Percentiles rank a stretch among this genome's conserved stretches.
Evolutionary conservation across 163 green algal genomes (phyloP).

Genomic region (Volvox carteri): DNA sequence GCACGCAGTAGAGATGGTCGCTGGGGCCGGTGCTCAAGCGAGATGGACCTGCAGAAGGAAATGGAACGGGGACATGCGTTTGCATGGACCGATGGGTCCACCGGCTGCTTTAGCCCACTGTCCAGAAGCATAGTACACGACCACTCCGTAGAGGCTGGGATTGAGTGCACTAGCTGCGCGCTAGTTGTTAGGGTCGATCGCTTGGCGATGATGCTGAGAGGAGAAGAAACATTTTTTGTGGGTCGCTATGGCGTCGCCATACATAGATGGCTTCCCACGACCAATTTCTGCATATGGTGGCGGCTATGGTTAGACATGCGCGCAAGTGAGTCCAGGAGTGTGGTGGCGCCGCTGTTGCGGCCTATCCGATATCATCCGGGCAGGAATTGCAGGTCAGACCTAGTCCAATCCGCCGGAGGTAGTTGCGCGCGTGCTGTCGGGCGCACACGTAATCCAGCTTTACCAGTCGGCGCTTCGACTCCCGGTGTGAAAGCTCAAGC

Average conservation of each 20-base stretch:
- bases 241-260: constrained; percentile 18
- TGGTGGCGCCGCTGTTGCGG: not conserved
- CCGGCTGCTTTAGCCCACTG: not conserved
- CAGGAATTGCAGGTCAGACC: not conserved
- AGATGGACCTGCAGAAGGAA: not conserved
- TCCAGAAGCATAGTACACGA: not conserved
- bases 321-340: not conserved
- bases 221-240: constrained; percentile 36
- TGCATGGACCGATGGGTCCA: not conserved
- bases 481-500: not conserved
- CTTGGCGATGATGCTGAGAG: constrained; percentile 3
- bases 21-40: not conserved
- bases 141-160: not conserved
- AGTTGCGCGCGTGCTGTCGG: not conserved
- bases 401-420: not conserved
- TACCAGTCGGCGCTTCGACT: not conserved
- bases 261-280: constrained; percentile 40
- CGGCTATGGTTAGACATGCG: not conserved
- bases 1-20: not conserved
- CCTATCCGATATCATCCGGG: not conserved
- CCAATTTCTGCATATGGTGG: constrained; percentile 9
- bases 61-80: not conserved
- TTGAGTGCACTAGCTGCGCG: not conserved
- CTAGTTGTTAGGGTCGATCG: constrained; percentile 6
- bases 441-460: not conserved